Evolutionary conservation across 371 early-diverging fungal genomes (phyloP), one percentile per base, ranked within the genome.

Genomic region (Syncephalastrum racemosum): DNA sequence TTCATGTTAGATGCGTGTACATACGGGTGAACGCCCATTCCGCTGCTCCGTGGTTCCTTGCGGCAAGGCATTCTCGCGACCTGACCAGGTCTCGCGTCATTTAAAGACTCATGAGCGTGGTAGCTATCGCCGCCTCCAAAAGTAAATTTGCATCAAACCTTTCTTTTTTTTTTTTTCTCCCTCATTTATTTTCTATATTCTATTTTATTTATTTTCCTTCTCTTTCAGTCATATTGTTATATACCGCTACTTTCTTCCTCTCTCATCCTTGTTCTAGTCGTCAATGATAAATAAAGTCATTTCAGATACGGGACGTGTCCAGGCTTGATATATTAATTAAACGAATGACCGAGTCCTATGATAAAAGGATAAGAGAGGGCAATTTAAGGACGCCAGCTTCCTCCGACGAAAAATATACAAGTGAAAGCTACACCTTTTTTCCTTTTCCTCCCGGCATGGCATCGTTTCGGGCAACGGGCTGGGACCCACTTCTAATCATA

Each of bases 1-100:
- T 42, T 44, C 22, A 19, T 20, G n/a, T n/a, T 64, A 80, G 83
- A 70, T 80, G 62, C 71, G 86, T 19, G 81, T 84, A 8, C 88
- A 88, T 63, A 84, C 88, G n/a, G 84, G 85, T 13, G 87, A 86
- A 63, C 80, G 80, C 7, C 88, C 88, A 0, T 88, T 81, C 55
- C 75, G 73, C 49, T 87, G 88, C 52, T 60, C 82, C 7, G 69
- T 73, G 43, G 70, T 74, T 10, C 75, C 80, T n/a, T 90, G 90
- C 63, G 81, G 67, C 36, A 85, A 90, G 60, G 67, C 83, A 7
- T 90, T 89, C 56, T 82, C 89, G 19, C 70, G 91, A 42, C 83
- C 89, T 5, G 90, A 90, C 55, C 86, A 84, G 58, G 76, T 82
- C 13, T 71, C 79, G 7, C 66, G 88, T 5, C 88, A 88, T 63